These are phyloP conservation scores for Blastocystis hominis DNA, from an alignment of 352 stramenopile species.

Conservation along the genomic window DNA sequence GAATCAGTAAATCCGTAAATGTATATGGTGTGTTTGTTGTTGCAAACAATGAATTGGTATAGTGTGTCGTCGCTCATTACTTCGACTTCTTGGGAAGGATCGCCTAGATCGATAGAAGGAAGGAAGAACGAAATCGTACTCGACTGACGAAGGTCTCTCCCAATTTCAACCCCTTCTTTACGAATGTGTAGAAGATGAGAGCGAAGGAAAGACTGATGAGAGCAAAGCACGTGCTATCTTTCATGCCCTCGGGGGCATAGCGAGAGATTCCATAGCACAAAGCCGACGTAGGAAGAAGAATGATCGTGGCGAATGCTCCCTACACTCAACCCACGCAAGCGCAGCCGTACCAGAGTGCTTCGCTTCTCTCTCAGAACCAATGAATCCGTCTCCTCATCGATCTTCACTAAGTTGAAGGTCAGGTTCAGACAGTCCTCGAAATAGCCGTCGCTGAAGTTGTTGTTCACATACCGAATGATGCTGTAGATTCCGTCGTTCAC, in stretches of 20 bases:
- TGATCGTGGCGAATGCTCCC: slow-evolving; percentile 65
- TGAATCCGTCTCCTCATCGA: slow-evolving; percentile 66
- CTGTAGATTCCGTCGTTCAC: slow-evolving; percentile 87
- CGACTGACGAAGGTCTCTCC: slow-evolving; percentile 69
- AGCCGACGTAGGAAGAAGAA: slow-evolving; percentile 60
- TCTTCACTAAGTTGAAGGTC: slow-evolving; percentile 66
- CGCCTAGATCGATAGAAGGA: neutral
- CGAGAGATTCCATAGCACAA: slow-evolving; percentile 62
- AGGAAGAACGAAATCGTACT: slow-evolving; percentile 63
- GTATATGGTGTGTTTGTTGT: slow-evolving; percentile 20
- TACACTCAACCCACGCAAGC: slow-evolving; percentile 62
- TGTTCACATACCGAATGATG: slow-evolving; percentile 82
- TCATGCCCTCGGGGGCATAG: neutral
- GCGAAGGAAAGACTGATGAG: slow-evolving; percentile 64
- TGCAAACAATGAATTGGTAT: neutral
- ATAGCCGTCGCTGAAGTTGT: slow-evolving; percentile 86
- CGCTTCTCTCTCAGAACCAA: slow-evolving; percentile 67
- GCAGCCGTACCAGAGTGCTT: slow-evolving; percentile 61
- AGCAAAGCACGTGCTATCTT: neutral
- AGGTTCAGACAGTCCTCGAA: slow-evolving; percentile 84
- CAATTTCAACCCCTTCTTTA: slow-evolving; percentile 71
- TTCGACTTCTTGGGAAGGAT: neutral
- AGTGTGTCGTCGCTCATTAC: neutral
- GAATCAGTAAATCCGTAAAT: neutral
- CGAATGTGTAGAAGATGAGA: slow-evolving; percentile 65